phyloP scores from a whole-genome alignment of 2,329 filamentous ascomycete species.

The Ceratocystis lukuohia region DNA sequence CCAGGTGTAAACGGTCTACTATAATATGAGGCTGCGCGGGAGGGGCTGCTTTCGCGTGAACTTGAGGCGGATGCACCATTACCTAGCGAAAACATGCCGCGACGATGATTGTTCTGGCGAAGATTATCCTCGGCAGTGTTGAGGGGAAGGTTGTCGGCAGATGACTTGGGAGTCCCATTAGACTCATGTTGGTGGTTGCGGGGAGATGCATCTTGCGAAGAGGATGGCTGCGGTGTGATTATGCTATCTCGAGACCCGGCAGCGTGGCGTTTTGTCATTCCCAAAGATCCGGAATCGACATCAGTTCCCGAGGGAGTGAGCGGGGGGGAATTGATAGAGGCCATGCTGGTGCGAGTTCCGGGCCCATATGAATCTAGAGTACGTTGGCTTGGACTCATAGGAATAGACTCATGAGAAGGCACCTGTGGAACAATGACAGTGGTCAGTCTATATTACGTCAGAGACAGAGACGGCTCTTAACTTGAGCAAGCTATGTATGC shows the following conservation, averaged over 20 bases:
- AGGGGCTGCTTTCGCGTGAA: conserved; percentile 52
- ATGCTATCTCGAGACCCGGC: conserved; percentile 29
- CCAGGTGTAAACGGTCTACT: conserved; percentile 65
- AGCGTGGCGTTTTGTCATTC: conserved; percentile 13
- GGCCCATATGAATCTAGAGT: conserved; percentile 13
- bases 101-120: conserved; percentile 32
- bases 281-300: conserved; percentile 24
- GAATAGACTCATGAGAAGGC: conserved; percentile 17
- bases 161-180: conserved; percentile 33
- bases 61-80: conserved; percentile 39
- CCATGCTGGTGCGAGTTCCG: conserved; percentile 31
- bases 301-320: conserved; percentile 72
- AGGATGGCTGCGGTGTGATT: conserved; percentile 57
- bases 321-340: conserved; percentile 72
- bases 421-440: conserved; percentile 6
- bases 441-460: neutral
- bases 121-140: conserved; percentile 8
- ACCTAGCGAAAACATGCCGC: conserved; percentile 40
- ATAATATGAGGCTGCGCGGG: conserved; percentile 49
- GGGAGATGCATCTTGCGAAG: conserved; percentile 39
- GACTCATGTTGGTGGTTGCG: conserved; percentile 30
- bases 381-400: conserved; percentile 13
- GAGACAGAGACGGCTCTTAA: neutral
- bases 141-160: conserved; percentile 26
- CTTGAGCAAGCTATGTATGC: neutral